Evolutionary conservation across 129 eudicot species (phyloP).

Genomic region (Silybum marianum): DNA sequence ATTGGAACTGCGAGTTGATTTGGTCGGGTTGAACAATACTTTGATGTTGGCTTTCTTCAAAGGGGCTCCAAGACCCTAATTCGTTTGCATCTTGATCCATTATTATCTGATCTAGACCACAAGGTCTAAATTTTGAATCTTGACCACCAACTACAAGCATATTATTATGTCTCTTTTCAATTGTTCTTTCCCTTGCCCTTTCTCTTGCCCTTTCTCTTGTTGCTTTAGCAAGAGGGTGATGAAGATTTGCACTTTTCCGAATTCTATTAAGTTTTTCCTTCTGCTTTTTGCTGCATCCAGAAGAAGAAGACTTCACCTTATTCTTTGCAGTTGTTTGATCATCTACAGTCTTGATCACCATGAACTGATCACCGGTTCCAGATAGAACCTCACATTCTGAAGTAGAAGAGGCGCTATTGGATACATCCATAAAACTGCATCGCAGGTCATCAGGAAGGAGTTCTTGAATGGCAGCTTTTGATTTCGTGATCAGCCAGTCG

Average conservation of each 20-base stretch:
- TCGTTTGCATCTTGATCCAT: slow-evolving; percentile 20
- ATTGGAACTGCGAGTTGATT: slow-evolving; percentile 12
- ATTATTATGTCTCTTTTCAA: slow-evolving; percentile 33
- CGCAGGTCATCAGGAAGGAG: slow-evolving; percentile 28
- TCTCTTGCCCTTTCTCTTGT: slow-evolving; percentile 66
- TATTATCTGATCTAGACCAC: not conserved
- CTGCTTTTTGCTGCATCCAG: slow-evolving; percentile 18
- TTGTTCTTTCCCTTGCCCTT: slow-evolving; percentile 76
- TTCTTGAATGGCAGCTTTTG: slow-evolving; percentile 57
- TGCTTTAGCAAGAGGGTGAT: slow-evolving; percentile 50
- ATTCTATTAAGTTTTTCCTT: slow-evolving; percentile 27
- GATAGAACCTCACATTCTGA: slow-evolving; percentile 60
- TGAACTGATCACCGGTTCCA: slow-evolving; percentile 36
- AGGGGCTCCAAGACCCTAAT: slow-evolving; percentile 38
- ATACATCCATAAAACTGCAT: slow-evolving; percentile 29
- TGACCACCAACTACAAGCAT: slow-evolving; percentile 20
- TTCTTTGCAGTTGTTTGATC: slow-evolving; percentile 6
- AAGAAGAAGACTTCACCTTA: slow-evolving; percentile 11
- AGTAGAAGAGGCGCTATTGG: slow-evolving; percentile 44
- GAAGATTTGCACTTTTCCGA: slow-evolving; percentile 40
- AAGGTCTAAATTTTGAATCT: slow-evolving; percentile 19
- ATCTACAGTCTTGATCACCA: slow-evolving; percentile 14
- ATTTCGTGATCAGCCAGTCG: slow-evolving; percentile 66
- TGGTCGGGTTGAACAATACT: slow-evolving; percentile 7
- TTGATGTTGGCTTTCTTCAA: slow-evolving; percentile 13